These are phyloP conservation scores for Metschnikowia matae DNA, from an alignment of 805 yeast species.

Conservation along the genomic window DNA sequence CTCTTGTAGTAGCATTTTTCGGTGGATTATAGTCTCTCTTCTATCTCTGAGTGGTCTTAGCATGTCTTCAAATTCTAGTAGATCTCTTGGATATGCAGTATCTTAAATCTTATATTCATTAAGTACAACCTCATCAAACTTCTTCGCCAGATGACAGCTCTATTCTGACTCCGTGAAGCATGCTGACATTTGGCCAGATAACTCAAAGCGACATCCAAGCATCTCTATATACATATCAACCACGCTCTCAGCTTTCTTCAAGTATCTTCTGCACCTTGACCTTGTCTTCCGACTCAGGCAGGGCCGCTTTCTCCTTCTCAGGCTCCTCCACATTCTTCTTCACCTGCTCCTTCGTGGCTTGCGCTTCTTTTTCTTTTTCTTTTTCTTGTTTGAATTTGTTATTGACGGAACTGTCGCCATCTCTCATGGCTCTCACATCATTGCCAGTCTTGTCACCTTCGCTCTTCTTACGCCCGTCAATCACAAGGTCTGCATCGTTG, in stretches of 20 bases:
- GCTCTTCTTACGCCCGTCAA: conserved; percentile 15
- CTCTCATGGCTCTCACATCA: conserved; percentile 12
- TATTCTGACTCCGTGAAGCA: background rate
- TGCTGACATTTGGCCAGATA: background rate
- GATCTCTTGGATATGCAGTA: background rate
- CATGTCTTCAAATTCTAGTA: background rate
- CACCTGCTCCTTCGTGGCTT: background rate
- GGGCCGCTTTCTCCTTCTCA: background rate
- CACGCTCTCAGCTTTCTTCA: conserved; percentile 6
- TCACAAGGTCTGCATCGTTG: conserved; percentile 30
- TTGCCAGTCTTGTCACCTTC: conserved; percentile 3
- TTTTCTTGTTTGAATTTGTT: background rate
- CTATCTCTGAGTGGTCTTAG: no score
- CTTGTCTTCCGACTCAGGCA: conserved; percentile 3
- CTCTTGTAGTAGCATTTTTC: no score
- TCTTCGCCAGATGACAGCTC: background rate
- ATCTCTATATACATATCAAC: background rate
- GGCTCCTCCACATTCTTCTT: background rate
- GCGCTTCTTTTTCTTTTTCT: background rate
- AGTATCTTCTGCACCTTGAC: conserved; percentile 9
- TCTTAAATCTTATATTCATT: background rate
- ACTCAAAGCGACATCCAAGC: background rate
- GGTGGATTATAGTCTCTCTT: no score
- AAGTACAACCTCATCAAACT: background rate
- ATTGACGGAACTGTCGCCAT: background rate